Conservation (phyloP, 805 yeast genomes). For the Saccharomycopsis schoenii region DNA sequence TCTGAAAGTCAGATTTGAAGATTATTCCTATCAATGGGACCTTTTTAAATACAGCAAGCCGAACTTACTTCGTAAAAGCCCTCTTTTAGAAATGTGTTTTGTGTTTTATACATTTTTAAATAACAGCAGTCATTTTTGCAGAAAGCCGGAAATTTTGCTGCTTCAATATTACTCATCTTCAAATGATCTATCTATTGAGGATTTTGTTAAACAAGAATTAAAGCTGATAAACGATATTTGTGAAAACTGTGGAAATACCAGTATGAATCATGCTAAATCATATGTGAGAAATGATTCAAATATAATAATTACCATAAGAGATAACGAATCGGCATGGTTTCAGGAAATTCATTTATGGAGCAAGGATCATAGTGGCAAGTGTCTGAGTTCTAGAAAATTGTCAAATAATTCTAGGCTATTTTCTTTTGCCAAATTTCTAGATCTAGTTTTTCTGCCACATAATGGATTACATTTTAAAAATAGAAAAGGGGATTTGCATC, state of each 20-base stretch:
- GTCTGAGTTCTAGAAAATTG: not conserved
- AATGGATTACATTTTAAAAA: not conserved
- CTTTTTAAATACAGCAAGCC: not conserved
- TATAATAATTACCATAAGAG: not conserved
- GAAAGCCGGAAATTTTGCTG: not conserved
- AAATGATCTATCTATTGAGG: not conserved
- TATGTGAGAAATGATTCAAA: not conserved
- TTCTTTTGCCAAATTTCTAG: not conserved
- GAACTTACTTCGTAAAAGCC: not conserved
- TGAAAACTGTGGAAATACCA: not conserved
- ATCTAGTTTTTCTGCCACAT: not conserved
- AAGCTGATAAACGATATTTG: not conserved
- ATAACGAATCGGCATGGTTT: not conserved
- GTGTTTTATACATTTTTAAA: not conserved
- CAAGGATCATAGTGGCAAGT: not conserved
- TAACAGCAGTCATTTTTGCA: not conserved
- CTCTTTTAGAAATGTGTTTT: not conserved
- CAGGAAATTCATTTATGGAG: not conserved
- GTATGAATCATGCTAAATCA: not conserved
- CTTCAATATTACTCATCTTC: not conserved
- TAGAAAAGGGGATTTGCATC: not conserved
- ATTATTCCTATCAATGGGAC: not conserved
- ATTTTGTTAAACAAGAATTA: not conserved
- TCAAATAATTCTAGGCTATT: not conserved
- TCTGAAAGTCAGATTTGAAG: not conserved